Evolutionary conservation across 805 yeast species (phyloP).

Genomic region (Cyberlindnera euphorbiiphila): DNA sequence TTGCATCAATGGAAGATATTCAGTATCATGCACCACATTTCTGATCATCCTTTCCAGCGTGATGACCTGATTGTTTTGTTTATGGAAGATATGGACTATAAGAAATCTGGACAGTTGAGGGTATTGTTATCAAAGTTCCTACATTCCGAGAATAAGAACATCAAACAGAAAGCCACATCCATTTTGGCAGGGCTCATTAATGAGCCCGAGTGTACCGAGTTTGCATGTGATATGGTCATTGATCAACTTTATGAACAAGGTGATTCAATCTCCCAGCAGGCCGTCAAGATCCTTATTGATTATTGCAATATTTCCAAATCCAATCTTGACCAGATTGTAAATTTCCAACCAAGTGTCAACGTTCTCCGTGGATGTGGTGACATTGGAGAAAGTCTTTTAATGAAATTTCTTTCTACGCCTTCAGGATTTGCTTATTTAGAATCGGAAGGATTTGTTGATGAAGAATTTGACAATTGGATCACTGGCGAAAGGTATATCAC

Average conservation of each 20-base stretch:
- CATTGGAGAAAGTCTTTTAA: constrained; percentile 49
- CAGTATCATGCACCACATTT: constrained; percentile 71
- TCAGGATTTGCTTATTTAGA: constrained; percentile 66
- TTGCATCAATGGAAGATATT: constrained; percentile 82
- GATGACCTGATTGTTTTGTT: constrained; percentile 55
- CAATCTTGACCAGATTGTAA: constrained; percentile 48
- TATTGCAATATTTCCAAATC: constrained; percentile 49
- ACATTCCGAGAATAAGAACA: constrained; percentile 45
- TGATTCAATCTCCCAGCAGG: constrained; percentile 48
- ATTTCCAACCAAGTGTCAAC: constrained; percentile 50
- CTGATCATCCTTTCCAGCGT: constrained; percentile 47
- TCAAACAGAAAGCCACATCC: constrained; percentile 56
- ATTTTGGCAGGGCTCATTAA: constrained; percentile 42
- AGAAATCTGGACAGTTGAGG: constrained; percentile 60
- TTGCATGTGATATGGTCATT: constrained; percentile 50
- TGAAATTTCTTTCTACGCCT: constrained; percentile 60
- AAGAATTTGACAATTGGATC: constrained; percentile 68
- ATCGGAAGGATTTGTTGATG: constrained; percentile 54
- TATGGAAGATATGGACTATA: constrained; percentile 59
- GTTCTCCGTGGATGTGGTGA: constrained; percentile 17
- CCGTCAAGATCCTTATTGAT: constrained; percentile 51
- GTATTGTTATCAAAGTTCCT: constrained; percentile 63
- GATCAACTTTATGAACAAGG: constrained; percentile 68
- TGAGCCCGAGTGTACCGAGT: constrained; percentile 34
- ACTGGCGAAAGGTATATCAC: constrained; percentile 38